Percentiles rank a stretch among this genome's conserved stretches.
phyloP scores from a whole-genome alignment of 2,329 filamentous ascomycete genomes.

The Cladophialophora yegresii region DNA sequence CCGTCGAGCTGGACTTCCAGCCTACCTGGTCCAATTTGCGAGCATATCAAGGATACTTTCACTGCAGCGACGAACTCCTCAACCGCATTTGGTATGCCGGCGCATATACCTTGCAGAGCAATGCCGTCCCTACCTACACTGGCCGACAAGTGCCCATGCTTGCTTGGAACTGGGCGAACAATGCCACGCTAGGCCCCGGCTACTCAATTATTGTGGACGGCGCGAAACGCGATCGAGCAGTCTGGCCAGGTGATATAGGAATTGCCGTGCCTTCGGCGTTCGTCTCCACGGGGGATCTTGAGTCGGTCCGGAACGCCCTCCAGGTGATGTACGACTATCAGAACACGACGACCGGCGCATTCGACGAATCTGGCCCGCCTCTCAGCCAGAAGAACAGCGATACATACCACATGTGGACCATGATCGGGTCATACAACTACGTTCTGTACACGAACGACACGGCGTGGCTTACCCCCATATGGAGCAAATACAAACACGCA shows the following conservation, averaged over 20 bases:
- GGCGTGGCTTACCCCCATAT: constrained; percentile 51
- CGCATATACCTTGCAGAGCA: constrained; percentile 56
- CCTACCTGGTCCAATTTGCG: constrained; percentile 56
- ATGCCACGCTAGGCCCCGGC: constrained; percentile 45
- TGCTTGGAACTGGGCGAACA: constrained; percentile 45
- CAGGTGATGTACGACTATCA: constrained; percentile 53
- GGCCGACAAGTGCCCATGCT: constrained; percentile 42
- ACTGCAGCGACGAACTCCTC: constrained; percentile 54
- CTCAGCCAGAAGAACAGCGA: constrained; percentile 42
- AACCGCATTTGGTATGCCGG: constrained; percentile 61
- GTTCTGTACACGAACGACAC: constrained; percentile 58
- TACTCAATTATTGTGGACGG: constrained; percentile 50
- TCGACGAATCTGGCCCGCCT: constrained; percentile 43
- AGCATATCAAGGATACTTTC: constrained; percentile 58
- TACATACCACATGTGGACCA: constrained; percentile 53
- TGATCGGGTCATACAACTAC: constrained; percentile 63
- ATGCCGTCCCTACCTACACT: constrained; percentile 45
- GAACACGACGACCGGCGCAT: constrained; percentile 41
- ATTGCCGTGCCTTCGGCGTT: constrained; percentile 51
- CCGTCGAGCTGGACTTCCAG: constrained; percentile 52
- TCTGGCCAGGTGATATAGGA: constrained; percentile 55
- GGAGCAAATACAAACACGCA: constrained; percentile 53
- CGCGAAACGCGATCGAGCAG: constrained; percentile 48
- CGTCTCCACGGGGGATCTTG: constrained; percentile 49
- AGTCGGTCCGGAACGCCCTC: constrained; percentile 52